Evolutionary conservation across 2,329 filamentous ascomycete genomes (phyloP).

Genomic region (Pseudogymnoascus sp.): DNA sequence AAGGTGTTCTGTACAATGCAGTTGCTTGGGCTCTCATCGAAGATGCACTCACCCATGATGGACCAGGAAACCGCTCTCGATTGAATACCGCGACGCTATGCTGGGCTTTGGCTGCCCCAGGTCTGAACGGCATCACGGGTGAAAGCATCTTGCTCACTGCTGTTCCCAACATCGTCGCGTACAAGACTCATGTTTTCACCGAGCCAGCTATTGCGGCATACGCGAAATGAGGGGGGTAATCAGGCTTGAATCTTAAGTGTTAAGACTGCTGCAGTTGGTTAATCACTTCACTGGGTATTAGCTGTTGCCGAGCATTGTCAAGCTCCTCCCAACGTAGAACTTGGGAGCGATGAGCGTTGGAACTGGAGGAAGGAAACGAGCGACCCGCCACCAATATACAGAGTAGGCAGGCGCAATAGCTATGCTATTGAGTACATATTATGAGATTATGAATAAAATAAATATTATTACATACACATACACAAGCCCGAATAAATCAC

Average conservation of each 20-base stretch:
- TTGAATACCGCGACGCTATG: neutral
- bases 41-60: conserved; percentile 42
- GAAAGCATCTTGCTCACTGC: neutral
- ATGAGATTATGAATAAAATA: neutral
- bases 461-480: neutral
- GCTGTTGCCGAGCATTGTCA: neutral
- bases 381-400: neutral
- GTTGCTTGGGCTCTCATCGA: conserved; percentile 37
- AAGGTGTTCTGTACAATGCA: conserved; percentile 43
- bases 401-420: neutral
- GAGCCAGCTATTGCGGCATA: conserved; percentile 12
- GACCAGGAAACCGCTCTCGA: conserved; percentile 30
- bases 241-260: neutral
- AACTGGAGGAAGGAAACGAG: neutral
- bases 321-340: neutral
- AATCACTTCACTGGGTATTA: neutral
- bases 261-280: neutral
- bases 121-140: neutral
- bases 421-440: neutral
- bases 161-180: conserved; percentile 3
- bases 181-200: neutral
- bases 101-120: neutral
- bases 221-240: neutral
- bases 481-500: neutral
- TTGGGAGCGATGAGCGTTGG: neutral